Percentiles rank a stretch among this genome's conserved stretches.
Conservation (phyloP, 164 flowering plant genomes). For the Magnolia kwangsiensis region DNA sequence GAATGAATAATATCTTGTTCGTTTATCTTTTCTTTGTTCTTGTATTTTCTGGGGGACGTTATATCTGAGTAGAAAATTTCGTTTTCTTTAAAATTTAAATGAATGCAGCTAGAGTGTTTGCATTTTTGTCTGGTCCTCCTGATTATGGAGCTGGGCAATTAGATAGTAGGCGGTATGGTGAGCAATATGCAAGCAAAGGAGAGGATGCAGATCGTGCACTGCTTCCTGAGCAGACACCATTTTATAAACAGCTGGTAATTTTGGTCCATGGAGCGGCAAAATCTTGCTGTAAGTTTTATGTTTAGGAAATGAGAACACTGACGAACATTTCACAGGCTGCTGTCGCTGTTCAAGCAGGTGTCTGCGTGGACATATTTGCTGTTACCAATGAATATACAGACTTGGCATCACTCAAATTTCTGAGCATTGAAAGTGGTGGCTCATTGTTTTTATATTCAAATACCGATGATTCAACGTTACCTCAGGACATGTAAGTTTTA, state of each 20-base stretch:
- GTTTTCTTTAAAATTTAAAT: conserved; percentile 5
- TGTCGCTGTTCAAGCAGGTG: conserved; percentile 99
- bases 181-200: conserved; percentile 97
- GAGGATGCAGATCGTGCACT: conserved; percentile 99
- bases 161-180: conserved; percentile 92
- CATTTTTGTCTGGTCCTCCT: conserved; percentile 97
- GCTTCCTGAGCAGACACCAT: conserved; percentile 98
- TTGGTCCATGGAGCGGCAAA: not conserved
- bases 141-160: conserved; percentile 98
- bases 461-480: conserved; percentile 97
- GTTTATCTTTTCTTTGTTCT: not conserved
- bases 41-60: conserved; percentile 2
- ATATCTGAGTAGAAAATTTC: conserved; percentile 5
- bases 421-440: conserved; percentile 98
- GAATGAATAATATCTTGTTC: conserved; percentile 1
- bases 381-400: conserved; percentile 98
- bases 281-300: not conserved
- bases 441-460: conserved; percentile 78
- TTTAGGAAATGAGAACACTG: conserved; percentile 19
- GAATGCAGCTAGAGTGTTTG: conserved; percentile 86
- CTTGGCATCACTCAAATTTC: conserved; percentile 92
- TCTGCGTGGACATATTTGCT: conserved; percentile 96
- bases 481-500: conserved; percentile 91
- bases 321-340: conserved; percentile 70
- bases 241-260: conserved; percentile 87